Conservation (phyloP, 202 grass and related monocot species). For the Dendrocalamus latiflorus region DNA sequence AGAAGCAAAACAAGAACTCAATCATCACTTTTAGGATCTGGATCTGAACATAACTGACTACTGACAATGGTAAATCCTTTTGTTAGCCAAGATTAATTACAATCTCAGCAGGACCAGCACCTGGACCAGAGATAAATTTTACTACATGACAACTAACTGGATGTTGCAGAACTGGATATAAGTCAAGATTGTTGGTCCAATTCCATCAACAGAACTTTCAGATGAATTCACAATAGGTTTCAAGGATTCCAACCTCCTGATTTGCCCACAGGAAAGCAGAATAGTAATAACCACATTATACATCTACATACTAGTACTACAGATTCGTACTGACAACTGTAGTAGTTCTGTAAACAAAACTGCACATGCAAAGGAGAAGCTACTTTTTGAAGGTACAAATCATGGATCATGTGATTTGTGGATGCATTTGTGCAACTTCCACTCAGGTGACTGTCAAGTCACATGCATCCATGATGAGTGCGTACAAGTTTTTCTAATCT, state of each 20-base stretch:
- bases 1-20: neutral
- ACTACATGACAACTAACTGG: neutral
- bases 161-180: neutral
- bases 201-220: neutral
- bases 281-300: neutral
- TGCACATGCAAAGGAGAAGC: conserved; percentile 14
- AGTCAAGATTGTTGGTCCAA: neutral
- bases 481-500: neutral
- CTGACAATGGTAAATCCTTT: conserved; percentile 8
- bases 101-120: neutral
- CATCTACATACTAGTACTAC: neutral
- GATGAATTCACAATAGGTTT: neutral
- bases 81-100: neutral
- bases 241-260: neutral
- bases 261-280: neutral
- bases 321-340: neutral
- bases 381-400: conserved; percentile 7
- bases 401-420: conserved; percentile 22
- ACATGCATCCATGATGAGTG: conserved; percentile 23
- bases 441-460: neutral
- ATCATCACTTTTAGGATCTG: no score
- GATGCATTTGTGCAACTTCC: conserved; percentile 32
- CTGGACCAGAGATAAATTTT: neutral
- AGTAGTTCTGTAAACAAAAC: neutral
- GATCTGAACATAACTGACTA: conserved; percentile 16